phyloP scores from a whole-genome alignment of 208 protist species.

The Leishmania lainsoni region DNA sequence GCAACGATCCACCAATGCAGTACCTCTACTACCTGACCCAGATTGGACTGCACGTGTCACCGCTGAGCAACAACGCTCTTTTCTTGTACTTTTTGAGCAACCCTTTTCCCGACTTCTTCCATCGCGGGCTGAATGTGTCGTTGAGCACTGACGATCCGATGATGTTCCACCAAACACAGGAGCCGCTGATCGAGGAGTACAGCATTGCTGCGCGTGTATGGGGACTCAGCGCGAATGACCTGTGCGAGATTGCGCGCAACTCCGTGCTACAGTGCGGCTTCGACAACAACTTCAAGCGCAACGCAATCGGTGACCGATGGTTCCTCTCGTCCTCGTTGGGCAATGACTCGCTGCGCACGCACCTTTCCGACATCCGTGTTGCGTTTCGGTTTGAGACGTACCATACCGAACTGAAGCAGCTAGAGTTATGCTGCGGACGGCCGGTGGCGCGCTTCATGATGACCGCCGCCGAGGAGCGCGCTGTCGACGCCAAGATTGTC shows the following conservation, averaged over 20 bases:
- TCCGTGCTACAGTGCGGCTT: conserved; percentile 92
- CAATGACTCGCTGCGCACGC: conserved; percentile 88
- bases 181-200: conserved; percentile 95
- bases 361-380: conserved; percentile 93
- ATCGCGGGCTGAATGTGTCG: conserved; percentile 97
- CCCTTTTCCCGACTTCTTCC: conserved; percentile 97
- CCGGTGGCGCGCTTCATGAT: conserved; percentile 81
- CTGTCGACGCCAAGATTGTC: conserved; percentile 72
- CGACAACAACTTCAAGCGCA: conserved; percentile 85
- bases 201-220: conserved; percentile 93
- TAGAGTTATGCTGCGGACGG: conserved; percentile 73
- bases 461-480: conserved; percentile 78
- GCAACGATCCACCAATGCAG: conserved; percentile 95
- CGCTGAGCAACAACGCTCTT: conserved; percentile 99
- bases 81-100: conserved; percentile 98
- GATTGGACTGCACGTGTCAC: conserved; percentile 98
- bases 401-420: conserved; percentile 87
- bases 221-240: conserved; percentile 89
- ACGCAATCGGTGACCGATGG: conserved; percentile 89
- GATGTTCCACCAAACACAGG: conserved; percentile 98
- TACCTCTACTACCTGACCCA: conserved; percentile 99
- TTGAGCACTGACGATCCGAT: conserved; percentile 97
- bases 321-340: conserved; percentile 89
- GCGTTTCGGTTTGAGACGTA: conserved; percentile 94
- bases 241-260: conserved; percentile 94